These are phyloP conservation scores for Neospora caninum DNA, from an alignment of 169 alveolate genomes.

Conservation along the genomic window DNA sequence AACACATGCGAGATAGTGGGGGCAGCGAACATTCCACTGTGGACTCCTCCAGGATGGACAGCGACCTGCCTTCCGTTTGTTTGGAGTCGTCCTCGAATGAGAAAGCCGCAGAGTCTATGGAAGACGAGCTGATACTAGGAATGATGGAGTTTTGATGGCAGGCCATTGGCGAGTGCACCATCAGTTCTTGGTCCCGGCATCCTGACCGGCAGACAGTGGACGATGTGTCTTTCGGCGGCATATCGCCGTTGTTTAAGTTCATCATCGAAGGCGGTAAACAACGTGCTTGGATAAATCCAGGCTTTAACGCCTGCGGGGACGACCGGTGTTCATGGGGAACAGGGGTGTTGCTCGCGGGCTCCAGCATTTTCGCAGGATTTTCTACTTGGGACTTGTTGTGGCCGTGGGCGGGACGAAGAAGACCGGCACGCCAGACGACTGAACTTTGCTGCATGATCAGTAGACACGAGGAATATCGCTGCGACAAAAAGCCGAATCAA, in stretches of 20 bases:
- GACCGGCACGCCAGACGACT: not conserved
- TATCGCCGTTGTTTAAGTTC: not conserved
- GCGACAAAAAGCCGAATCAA: not conserved
- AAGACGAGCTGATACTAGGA: not conserved
- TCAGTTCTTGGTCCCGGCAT: not conserved
- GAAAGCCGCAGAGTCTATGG: not conserved
- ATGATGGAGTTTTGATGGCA: not conserved
- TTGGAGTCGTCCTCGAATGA: not conserved
- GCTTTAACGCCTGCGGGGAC: not conserved
- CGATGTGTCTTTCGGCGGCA: not conserved
- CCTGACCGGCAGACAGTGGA: not conserved
- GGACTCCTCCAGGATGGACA: not conserved
- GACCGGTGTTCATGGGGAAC: not conserved
- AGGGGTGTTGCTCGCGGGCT: not conserved
- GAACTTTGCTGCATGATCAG: not conserved
- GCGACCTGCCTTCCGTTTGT: not conserved
- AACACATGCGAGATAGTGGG: not conserved
- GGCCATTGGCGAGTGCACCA: not conserved
- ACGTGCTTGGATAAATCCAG: not conserved
- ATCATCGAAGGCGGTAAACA: not conserved
- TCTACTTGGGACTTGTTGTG: not conserved
- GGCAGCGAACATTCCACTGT: not conserved
- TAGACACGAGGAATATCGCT: not conserved
- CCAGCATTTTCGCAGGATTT: not conserved
- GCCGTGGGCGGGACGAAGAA: not conserved